Evolutionary conservation across 305 asterid species (phyloP).

Genomic region (Solanum hybrid): DNA sequence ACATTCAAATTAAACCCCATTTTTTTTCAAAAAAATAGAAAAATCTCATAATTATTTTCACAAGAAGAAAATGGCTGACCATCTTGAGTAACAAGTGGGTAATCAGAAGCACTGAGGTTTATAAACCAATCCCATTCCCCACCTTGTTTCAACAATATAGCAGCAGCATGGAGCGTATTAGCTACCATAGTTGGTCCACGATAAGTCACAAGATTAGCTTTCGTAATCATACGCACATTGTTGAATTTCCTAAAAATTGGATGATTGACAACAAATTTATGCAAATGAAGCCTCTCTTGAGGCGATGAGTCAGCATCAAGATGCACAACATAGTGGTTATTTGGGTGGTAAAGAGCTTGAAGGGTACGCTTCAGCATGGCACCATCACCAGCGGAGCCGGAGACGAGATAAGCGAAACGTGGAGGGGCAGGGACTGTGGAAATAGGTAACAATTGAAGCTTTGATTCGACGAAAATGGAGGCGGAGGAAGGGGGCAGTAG

Average conservation of each 20-base stretch:
- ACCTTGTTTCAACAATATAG: slow-evolving; percentile 75
- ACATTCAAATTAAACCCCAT: background rate
- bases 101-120: slow-evolving; percentile 85
- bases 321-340: slow-evolving; percentile 74
- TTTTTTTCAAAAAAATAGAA: background rate
- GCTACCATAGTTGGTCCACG: slow-evolving; percentile 97
- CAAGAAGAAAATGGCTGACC: slow-evolving; percentile 23
- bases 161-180: slow-evolving; percentile 80
- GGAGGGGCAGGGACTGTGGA: slow-evolving; percentile 50
- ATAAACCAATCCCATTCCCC: slow-evolving; percentile 95
- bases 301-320: slow-evolving; percentile 80
- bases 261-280: slow-evolving; percentile 29
- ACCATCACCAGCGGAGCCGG: slow-evolving; percentile 90
- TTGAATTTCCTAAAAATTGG: slow-evolving; percentile 29
- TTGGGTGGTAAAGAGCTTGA: slow-evolving; percentile 72
- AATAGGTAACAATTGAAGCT: slow-evolving; percentile 50
- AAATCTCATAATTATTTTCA: background rate
- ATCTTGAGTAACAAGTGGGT: slow-evolving; percentile 84
- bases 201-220: slow-evolving; percentile 87
- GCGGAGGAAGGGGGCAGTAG: slow-evolving; percentile 52
- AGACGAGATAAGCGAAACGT: slow-evolving; percentile 65
- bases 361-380: slow-evolving; percentile 71
- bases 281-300: slow-evolving; percentile 72
- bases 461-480: slow-evolving; percentile 67
- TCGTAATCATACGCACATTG: slow-evolving; percentile 77